Evolutionary conservation across 352 stramenopile genomes (phyloP).

Genomic region (Phytophthora meadii): DNA sequence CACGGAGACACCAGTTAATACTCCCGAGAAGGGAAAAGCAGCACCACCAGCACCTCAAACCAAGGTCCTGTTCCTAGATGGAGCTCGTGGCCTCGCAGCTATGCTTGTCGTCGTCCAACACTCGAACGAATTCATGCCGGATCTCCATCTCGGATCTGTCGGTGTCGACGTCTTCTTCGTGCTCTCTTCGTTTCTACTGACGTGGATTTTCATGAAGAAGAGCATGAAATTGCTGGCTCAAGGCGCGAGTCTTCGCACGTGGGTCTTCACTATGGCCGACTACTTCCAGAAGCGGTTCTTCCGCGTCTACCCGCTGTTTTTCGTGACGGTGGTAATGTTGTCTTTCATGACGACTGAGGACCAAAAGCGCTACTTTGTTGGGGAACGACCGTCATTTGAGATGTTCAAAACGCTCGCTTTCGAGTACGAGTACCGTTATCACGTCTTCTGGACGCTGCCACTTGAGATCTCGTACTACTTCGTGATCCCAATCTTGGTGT

Average conservation of each 20-base stretch:
- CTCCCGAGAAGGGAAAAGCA: slow-evolving; percentile 1
- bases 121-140: slow-evolving; percentile 19
- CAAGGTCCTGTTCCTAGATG: slow-evolving; percentile 31
- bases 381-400: slow-evolving; percentile 25
- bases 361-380: slow-evolving; percentile 39
- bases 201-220: slow-evolving; percentile 31
- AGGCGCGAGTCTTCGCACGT: slow-evolving; percentile 11
- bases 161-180: slow-evolving; percentile 34
- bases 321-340: slow-evolving; percentile 39
- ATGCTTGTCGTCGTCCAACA: slow-evolving; percentile 34
- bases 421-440: slow-evolving; percentile 36
- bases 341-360: slow-evolving; percentile 34
- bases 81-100: slow-evolving; percentile 22
- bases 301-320: slow-evolving; percentile 63
- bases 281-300: slow-evolving; percentile 62
- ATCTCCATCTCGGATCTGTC: slow-evolving; percentile 23
- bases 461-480: slow-evolving; percentile 43
- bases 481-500: slow-evolving; percentile 42
- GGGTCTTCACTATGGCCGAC: slow-evolving; percentile 33
- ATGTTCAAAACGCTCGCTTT: slow-evolving; percentile 52
- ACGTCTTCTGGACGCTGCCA: slow-evolving; percentile 40
- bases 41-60: slow-evolving; percentile 8
- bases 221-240: slow-evolving; percentile 23
- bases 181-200: slow-evolving; percentile 30
- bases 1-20: neutral